Percentiles rank a stretch among this genome's conserved stretches.
Evolutionary conservation across 805 yeast species (phyloP).

Genomic region (Dipodascopsis uninucleata): DNA sequence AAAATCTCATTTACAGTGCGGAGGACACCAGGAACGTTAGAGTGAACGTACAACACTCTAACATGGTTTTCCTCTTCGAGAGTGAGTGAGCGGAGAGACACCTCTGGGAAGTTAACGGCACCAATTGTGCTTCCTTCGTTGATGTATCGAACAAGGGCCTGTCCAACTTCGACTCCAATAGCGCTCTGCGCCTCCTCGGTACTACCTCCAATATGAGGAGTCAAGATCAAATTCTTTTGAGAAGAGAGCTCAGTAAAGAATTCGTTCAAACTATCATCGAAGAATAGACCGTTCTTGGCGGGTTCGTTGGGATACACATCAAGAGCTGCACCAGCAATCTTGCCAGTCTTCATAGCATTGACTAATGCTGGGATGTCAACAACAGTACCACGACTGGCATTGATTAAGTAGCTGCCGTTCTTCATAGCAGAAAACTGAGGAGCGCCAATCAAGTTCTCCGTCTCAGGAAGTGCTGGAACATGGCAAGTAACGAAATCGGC

Average conservation of each 20-base stretch:
- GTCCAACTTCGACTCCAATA: conserved; percentile 91
- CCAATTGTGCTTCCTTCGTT: conserved; percentile 94
- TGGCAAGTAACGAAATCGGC: conserved; percentile 91
- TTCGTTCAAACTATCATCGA: conserved; percentile 65
- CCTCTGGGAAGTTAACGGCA: conserved; percentile 99
- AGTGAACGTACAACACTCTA: conserved; percentile 93
- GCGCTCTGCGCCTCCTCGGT: conserved; percentile 99
- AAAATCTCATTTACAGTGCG: conserved; percentile 94
- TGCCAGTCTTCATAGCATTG: conserved; percentile 86
- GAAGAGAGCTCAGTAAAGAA: conserved; percentile 82
- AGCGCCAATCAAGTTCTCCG: conserved; percentile 81
- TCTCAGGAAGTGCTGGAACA: conserved; percentile 92
- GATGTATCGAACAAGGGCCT: conserved; percentile 81
- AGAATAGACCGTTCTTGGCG: conserved; percentile 86
- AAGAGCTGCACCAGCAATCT: conserved; percentile 93
- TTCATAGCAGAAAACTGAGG: conserved; percentile 96
- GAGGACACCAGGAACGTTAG: conserved; percentile 98
- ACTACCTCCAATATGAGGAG: conserved; percentile 99
- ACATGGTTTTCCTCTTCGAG: conserved; percentile 78
- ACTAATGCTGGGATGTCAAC: conserved; percentile 93
- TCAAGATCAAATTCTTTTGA: conserved; percentile 81
- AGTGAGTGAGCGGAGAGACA: conserved; percentile 79
- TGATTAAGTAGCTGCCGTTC: conserved; percentile 88
- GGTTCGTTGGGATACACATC: conserved; percentile 98
- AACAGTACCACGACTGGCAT: conserved; percentile 97